Conservation (phyloP, 768 basidiomycete genomes). For the Calocybe cyanea region DNA sequence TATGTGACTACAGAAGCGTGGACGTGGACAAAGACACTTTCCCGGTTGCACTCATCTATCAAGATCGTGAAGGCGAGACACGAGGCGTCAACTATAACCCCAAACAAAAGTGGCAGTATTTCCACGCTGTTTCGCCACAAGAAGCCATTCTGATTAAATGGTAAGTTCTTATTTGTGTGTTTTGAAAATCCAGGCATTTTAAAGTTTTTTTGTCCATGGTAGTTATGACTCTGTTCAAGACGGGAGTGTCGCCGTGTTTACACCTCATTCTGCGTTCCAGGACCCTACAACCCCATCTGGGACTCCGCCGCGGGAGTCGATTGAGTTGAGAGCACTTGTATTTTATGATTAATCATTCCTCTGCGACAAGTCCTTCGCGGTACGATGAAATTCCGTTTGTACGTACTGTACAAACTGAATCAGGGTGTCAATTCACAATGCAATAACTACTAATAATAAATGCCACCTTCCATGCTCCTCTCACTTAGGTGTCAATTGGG, state of each 20-base stretch:
- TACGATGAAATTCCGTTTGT: neutral
- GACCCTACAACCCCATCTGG: slow-evolving; percentile 50
- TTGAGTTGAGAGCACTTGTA: slow-evolving; percentile 61
- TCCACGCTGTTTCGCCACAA: slow-evolving; percentile 40
- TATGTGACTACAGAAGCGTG: slow-evolving; percentile 39
- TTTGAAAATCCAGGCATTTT: neutral
- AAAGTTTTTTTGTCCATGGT: neutral
- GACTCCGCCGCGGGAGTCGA: slow-evolving; percentile 50
- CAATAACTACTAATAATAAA: no score
- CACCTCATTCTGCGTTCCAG: slow-evolving; percentile 61
- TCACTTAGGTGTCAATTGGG: no score
- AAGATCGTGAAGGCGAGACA: slow-evolving; percentile 50
- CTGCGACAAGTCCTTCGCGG: no score
- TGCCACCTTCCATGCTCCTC: no score
- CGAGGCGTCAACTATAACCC: slow-evolving; percentile 40
- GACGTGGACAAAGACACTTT: slow-evolving; percentile 35
- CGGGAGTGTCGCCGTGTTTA: slow-evolving; percentile 48
- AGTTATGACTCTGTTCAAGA: slow-evolving; percentile 30
- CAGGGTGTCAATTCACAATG: no score
- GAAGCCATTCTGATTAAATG: slow-evolving; percentile 53
- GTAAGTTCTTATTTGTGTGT: slow-evolving; percentile 19
- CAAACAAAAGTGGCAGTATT: slow-evolving; percentile 49
- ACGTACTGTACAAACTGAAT: neutral
- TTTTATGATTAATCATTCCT: slow-evolving; percentile 47
- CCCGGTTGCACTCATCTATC: slow-evolving; percentile 41